Conservation (phyloP, 2,329 filamentous ascomycete genomes). For the Chrysoporthe cubensis region DNA sequence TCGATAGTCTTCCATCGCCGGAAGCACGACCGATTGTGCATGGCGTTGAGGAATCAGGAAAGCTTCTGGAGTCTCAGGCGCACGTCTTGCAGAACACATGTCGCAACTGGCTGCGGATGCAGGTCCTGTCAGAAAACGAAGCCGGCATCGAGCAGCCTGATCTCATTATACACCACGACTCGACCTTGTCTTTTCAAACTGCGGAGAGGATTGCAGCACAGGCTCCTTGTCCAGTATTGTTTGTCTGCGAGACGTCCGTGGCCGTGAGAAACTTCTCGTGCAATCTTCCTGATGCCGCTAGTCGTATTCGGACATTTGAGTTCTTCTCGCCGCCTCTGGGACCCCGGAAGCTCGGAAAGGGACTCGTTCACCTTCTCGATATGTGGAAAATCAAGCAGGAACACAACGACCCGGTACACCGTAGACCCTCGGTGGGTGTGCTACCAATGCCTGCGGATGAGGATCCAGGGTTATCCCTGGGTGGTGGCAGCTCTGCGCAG, state of each 20-base stretch:
- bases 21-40: conserved; percentile 7
- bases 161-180: conserved; percentile 34
- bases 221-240: conserved; percentile 32
- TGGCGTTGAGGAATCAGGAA: conserved; percentile 12
- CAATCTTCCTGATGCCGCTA: conserved; percentile 29
- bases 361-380: conserved; percentile 32
- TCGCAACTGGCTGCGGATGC: conserved; percentile 39
- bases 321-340: conserved; percentile 46
- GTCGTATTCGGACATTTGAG: conserved; percentile 37
- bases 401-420: conserved; percentile 7
- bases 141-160: conserved; percentile 29
- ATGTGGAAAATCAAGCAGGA: conserved; percentile 26
- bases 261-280: conserved; percentile 34
- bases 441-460: background rate
- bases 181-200: conserved; percentile 18
- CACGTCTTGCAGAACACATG: conserved; percentile 36
- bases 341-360: conserved; percentile 43
- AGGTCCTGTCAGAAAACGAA: conserved; percentile 30
- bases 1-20: conserved; percentile 5
- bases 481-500: background rate
- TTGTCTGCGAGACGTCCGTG: conserved; percentile 40
- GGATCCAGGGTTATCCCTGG: background rate
- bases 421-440: background rate
- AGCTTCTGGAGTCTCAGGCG: conserved; percentile 27
- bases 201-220: conserved; percentile 19